These are phyloP conservation scores for Mycena belliarum DNA, from an alignment of 768 basidiomycete genomes.

Conservation along the genomic window DNA sequence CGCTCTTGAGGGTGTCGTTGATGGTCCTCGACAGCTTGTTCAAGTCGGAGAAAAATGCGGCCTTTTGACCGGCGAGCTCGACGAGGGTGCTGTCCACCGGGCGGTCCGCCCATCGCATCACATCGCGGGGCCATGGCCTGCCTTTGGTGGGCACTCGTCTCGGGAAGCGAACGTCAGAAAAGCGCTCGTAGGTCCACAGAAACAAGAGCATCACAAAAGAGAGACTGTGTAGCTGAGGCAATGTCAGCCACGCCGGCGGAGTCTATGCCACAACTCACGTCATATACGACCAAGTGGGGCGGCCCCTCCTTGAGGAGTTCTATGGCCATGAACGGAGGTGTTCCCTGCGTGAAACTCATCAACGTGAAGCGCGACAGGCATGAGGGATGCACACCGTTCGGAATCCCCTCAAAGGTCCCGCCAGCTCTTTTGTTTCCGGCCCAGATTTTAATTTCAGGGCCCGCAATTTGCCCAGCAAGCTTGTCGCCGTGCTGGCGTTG, in stretches of 20 bases:
- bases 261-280: slow-evolving; percentile 6
- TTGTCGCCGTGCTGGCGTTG: background rate
- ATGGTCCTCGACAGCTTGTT: too few species aligned
- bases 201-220: slow-evolving; percentile 1
- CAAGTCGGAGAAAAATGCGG: too few species aligned
- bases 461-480: too few species aligned
- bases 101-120: slow-evolving; percentile 6
- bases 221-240: slow-evolving; percentile 6
- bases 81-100: background rate
- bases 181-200: slow-evolving; percentile 1
- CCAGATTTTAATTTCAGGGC: too few species aligned
- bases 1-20: too few species aligned
- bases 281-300: background rate
- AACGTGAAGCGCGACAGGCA: slow-evolving; percentile 3
- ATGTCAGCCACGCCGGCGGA: background rate
- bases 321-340: slow-evolving; percentile 12
- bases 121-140: background rate
- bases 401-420: background rate
- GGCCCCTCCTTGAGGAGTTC: background rate
- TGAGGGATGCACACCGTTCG: slow-evolving; percentile 5
- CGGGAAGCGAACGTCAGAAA: slow-evolving; percentile 3
- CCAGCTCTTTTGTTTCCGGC: background rate
- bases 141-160: background rate
- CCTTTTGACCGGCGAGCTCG: too few species aligned
- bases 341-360: slow-evolving; percentile 8